Percentiles rank a stretch among this genome's conserved stretches.
phyloP scores from a whole-genome alignment of 331 rosid species.

The Spiraea crenata region DNA sequence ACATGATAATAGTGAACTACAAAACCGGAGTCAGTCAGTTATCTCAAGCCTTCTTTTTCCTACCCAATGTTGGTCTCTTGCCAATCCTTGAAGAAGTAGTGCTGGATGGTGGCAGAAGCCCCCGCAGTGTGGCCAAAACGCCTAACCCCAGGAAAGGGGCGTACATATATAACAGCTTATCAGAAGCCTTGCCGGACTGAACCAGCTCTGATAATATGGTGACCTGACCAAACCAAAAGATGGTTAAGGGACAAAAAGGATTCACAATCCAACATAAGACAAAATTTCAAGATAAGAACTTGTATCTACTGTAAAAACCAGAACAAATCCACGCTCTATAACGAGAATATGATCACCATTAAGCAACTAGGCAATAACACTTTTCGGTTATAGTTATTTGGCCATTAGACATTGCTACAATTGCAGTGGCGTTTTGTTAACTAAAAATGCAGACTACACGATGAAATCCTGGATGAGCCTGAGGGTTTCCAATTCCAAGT shows the following conservation, averaged over 20 bases:
- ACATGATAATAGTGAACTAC: no score
- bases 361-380: not conserved
- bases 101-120: slow-evolving; percentile 43
- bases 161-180: slow-evolving; percentile 46
- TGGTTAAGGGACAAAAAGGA: slow-evolving; percentile 9
- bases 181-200: slow-evolving; percentile 60
- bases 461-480: not conserved
- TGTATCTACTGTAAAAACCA: not conserved
- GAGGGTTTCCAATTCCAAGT: no score
- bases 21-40: slow-evolving; percentile 9
- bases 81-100: slow-evolving; percentile 27
- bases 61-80: slow-evolving; percentile 35
- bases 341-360: not conserved
- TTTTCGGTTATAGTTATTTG: no score
- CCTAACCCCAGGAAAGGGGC: slow-evolving; percentile 57
- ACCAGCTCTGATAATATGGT: slow-evolving; percentile 54
- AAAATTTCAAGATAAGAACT: slow-evolving; percentile 1
- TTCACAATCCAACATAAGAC: not conserved
- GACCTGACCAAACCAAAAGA: slow-evolving; percentile 37
- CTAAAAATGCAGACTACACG: not conserved
- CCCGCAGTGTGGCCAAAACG: slow-evolving; percentile 52
- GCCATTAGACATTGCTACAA: not conserved
- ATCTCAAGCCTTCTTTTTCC: slow-evolving; percentile 67
- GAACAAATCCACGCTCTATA: not conserved
- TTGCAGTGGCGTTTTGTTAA: not conserved